Percentiles rank a stretch among this genome's conserved stretches.
Evolutionary conservation across 2,329 filamentous ascomycete species (phyloP).

Genomic region (Fusarium piperis): DNA sequence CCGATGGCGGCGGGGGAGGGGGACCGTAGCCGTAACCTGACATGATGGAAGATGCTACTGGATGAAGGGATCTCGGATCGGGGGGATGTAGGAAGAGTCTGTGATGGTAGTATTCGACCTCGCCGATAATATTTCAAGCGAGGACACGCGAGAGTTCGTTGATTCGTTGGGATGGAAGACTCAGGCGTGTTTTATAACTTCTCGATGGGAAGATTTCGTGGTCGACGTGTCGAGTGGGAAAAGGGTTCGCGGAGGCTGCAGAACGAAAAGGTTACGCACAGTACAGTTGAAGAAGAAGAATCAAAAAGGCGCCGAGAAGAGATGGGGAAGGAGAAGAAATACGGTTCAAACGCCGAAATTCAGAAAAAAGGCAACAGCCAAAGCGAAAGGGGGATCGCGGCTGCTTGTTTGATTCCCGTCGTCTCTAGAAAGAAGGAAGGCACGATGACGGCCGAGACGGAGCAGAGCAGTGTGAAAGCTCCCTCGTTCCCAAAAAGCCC

Average conservation of each 20-base stretch:
- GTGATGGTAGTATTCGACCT: background rate
- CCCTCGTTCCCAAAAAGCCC: background rate
- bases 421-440: conserved; percentile 29
- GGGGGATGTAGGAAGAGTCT: background rate
- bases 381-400: background rate
- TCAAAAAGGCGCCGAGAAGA: background rate
- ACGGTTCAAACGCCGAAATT: background rate
- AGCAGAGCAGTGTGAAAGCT: conserved; percentile 20
- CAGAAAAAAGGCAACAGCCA: background rate
- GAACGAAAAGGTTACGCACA: background rate
- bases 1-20: conserved; percentile 59
- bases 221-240: background rate
- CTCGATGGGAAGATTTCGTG: background rate
- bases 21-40: conserved; percentile 64
- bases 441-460: conserved; percentile 12
- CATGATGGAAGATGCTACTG: conserved; percentile 46
- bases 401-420: conserved; percentile 13
- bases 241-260: background rate
- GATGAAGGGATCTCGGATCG: background rate
- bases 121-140: background rate
- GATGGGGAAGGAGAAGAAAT: background rate
- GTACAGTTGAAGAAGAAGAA: background rate
- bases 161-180: background rate
- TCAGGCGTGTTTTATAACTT: background rate
- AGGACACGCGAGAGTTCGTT: background rate